Conservation (phyloP, 345 rosid species). For the Euclidium syriacum region DNA sequence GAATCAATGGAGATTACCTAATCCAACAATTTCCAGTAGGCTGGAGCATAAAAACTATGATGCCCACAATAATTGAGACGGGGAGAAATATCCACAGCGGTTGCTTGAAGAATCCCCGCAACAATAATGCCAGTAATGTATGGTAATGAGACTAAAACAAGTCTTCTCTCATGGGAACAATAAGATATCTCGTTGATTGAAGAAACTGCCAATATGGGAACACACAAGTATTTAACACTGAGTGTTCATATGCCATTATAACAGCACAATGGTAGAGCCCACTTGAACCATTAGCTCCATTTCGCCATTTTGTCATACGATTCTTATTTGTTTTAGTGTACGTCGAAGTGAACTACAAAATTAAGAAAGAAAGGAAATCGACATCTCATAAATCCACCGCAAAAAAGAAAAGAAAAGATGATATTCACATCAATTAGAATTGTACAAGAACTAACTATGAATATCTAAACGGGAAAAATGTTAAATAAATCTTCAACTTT, state of each 20-base stretch:
- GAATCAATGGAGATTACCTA: too few species aligned
- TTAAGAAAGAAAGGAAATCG: neutral
- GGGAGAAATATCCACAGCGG: constrained; percentile 54
- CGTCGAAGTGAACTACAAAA: neutral
- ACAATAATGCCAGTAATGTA: constrained; percentile 50
- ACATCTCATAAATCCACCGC: too few species aligned
- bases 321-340: constrained; percentile 7
- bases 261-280: constrained; percentile 34
- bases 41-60: too few species aligned
- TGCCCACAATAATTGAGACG: too few species aligned
- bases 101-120: constrained; percentile 42
- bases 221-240: constrained; percentile 47
- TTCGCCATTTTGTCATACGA: constrained; percentile 16
- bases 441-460: too few species aligned
- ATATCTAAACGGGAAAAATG: too few species aligned
- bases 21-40: too few species aligned
- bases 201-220: constrained; percentile 53
- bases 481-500: too few species aligned
- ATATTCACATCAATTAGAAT: too few species aligned
- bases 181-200: constrained; percentile 78
- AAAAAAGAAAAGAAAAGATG: too few species aligned
- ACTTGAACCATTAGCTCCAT: constrained; percentile 5
- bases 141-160: constrained; percentile 47
- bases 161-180: constrained; percentile 62
- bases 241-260: constrained; percentile 46